phyloP scores from a whole-genome alignment of 106 monocot species.

The Platanthera guangdongensis region DNA sequence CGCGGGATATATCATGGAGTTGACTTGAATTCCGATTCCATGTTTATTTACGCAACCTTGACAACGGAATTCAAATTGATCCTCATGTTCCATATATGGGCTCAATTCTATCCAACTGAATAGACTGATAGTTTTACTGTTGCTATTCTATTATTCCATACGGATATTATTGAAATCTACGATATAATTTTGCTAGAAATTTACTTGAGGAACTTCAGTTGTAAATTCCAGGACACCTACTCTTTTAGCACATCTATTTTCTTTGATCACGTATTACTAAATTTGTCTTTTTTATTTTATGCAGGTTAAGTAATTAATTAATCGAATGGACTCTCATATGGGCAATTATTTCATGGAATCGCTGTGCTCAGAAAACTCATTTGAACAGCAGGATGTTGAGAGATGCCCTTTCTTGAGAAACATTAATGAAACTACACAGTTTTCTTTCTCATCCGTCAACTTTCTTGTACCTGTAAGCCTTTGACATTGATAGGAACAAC shows the following conservation, averaged over 20 bases:
- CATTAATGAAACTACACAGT: constrained; percentile 79
- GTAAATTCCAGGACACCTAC: not conserved
- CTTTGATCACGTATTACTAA: not conserved
- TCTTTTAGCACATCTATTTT: not conserved
- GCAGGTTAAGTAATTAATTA: constrained; percentile 2
- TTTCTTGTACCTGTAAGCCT: constrained; percentile 48
- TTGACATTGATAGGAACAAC: not conserved
- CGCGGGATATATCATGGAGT: not conserved
- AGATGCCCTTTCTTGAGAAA: constrained; percentile 90
- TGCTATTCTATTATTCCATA: not conserved
- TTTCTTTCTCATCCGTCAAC: constrained; percentile 49
- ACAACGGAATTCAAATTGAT: too few species aligned
- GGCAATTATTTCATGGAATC: constrained; percentile 18
- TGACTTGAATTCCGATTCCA: not conserved
- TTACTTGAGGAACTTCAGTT: not conserved
- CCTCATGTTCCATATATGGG: too few species aligned
- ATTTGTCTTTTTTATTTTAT: not conserved
- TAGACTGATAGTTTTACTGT: not conserved
- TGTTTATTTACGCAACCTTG: too few species aligned
- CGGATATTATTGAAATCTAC: not conserved
- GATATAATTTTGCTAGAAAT: not conserved
- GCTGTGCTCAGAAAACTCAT: constrained; percentile 11
- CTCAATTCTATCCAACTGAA: not conserved
- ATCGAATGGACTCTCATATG: constrained; percentile 12
- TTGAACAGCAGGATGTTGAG: constrained; percentile 45